Base-by-base conservation (phyloP, 2,329 filamentous ascomycete species). In the Pseudomassariella vexata region DNA sequence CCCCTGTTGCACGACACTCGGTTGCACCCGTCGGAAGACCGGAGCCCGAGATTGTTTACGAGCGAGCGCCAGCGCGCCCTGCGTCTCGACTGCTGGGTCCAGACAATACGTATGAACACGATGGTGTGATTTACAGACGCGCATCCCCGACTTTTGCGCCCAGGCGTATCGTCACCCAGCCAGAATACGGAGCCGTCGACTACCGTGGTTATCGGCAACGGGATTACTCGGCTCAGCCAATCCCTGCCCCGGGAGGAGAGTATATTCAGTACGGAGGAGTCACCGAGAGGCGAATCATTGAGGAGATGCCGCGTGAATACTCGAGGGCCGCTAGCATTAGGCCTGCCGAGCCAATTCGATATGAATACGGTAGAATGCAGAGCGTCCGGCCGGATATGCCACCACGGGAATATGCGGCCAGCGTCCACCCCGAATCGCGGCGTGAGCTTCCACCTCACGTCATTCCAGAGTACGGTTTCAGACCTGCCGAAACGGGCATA, bases 41-140 rank as follows among this genome's bases (percentile, higher is more conserved):
- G 15, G 75, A 79, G 19, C 60, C 66, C 16, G 73, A 79, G 35
- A 51, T 77, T 32, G 57, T 81, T 25, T 87, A 88, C 45, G 85
- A 90, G 48, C 73, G 81, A 44, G 58, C 68, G 9, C 63, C 69
- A 2, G 62, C 66, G 15, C 69, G 73, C 21, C 64, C 72, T 26
- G 50, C 66, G 5, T 68, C 73, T 5, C 67, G 71, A 37, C 66
- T 71, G 35, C 55, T 71, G 5, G 63, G 48, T 7, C 47, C 65
- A 14, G 59, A 65, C 7, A n/a, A n/a, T n/a, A 55, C 64, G 3
- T 67, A 66, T 35, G 65, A 70, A 17, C 73, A 79, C 18, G 65
- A 68, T 15, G 57, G 58, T 4, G 44, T 66, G 17, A 47, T 74
- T 5, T 79, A 78, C 42, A 56, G 63, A 28, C 60, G 66, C 34